Conservation (phyloP, 2,329 filamentous ascomycete genomes). For the Dactylellina drechsleri region DNA sequence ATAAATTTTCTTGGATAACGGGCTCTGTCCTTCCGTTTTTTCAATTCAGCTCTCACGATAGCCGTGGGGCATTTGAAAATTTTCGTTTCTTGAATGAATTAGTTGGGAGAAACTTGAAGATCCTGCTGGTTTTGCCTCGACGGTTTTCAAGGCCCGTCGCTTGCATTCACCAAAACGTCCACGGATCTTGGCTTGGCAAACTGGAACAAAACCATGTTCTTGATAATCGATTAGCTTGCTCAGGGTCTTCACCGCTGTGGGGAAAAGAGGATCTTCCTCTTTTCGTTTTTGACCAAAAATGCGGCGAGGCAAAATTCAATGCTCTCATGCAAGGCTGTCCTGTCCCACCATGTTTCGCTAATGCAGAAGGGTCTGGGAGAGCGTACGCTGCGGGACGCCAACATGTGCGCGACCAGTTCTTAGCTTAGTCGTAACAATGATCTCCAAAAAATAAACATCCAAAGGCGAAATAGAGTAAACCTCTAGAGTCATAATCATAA, state of each 20-base stretch:
- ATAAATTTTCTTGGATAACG: background rate
- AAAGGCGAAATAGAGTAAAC: no score
- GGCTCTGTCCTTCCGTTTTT: constrained; percentile 10
- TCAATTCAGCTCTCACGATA: constrained; percentile 9
- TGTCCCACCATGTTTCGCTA: no score
- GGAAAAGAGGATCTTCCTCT: no score
- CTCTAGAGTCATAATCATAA: no score
- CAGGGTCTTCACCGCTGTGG: background rate
- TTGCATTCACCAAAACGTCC: constrained; percentile 33
- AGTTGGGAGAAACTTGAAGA: constrained; percentile 5
- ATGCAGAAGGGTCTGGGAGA: no score
- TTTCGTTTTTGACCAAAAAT: constrained; percentile 5
- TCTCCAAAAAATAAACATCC: no score
- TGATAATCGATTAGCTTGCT: constrained; percentile 13
- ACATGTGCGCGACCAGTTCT: no score
- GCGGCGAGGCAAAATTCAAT: constrained; percentile 18
- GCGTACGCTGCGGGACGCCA: no score
- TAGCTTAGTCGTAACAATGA: no score
- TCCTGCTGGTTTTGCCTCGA: constrained; percentile 20
- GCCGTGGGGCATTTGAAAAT: background rate
- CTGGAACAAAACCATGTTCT: background rate
- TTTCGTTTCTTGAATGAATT: background rate
- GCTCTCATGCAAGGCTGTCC: no score
- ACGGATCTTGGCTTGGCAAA: constrained; percentile 15
- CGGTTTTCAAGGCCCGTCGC: constrained; percentile 26